Evolutionary conservation across 371 early-diverging fungal genomes (phyloP).

Genomic region (Fennellomyces sp.): DNA sequence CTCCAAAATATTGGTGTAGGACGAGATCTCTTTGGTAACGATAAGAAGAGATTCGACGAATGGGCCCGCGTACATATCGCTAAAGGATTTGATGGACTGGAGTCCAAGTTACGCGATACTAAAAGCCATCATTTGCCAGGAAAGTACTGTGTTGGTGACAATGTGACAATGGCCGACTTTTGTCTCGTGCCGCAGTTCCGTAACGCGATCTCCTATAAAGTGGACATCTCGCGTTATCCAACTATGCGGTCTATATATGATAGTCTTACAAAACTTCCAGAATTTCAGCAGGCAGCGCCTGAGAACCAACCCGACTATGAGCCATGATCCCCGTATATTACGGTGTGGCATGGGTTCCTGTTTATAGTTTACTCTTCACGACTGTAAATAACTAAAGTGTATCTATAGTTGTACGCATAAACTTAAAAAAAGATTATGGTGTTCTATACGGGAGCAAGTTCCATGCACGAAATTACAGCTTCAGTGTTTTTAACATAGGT

Average conservation of each 20-base stretch:
- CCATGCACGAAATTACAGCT: no score
- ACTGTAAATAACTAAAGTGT: no score
- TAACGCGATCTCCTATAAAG: slow-evolving; percentile 74
- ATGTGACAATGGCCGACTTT: slow-evolving; percentile 86
- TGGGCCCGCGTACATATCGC: slow-evolving; percentile 40
- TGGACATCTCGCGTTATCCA: slow-evolving; percentile 78
- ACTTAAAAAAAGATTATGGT: no score
- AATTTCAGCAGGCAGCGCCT: slow-evolving; percentile 75
- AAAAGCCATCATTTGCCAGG: slow-evolving; percentile 52
- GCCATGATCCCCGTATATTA: no score
- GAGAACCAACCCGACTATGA: slow-evolving; percentile 81
- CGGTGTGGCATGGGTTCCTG: no score
- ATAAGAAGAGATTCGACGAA: slow-evolving; percentile 50
- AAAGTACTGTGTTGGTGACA: slow-evolving; percentile 80
- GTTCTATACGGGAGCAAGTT: no score
- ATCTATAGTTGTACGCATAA: no score
- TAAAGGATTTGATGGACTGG: not conserved
- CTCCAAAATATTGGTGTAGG: slow-evolving; percentile 85
- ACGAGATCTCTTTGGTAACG: slow-evolving; percentile 57
- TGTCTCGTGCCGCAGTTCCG: slow-evolving; percentile 80
- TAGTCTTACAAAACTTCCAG: slow-evolving; percentile 55
- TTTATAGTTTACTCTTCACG: no score
- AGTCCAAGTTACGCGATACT: not conserved
- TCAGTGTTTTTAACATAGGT: no score
- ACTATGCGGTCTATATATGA: slow-evolving; percentile 62